phyloP scores from a whole-genome alignment of 1,139 yeast genomes.

The Yamadazyma pseudoaaseri region DNA sequence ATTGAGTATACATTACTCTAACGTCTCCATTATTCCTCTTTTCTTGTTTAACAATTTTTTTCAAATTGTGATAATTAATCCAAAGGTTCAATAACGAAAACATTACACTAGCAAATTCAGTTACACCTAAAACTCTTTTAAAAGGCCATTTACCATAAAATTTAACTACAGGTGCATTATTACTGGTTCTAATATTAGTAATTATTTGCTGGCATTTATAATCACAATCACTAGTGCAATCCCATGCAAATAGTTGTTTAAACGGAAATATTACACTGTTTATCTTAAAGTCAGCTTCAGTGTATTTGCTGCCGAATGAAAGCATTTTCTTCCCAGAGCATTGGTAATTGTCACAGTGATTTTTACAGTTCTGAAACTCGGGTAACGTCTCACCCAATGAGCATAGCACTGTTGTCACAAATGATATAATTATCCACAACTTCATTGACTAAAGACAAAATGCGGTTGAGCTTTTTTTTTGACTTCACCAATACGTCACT shows the following conservation, averaged over 20 bases:
- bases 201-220: constrained; percentile 43
- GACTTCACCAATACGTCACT: no score
- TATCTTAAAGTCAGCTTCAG: constrained; percentile 14
- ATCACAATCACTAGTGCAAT: constrained; percentile 38
- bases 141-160: constrained; percentile 52
- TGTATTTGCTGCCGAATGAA: constrained; percentile 9
- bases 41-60: constrained; percentile 26
- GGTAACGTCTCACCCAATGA: constrained; percentile 33
- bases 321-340: constrained; percentile 10
- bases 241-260: constrained; percentile 29
- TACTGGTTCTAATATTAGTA: constrained; percentile 22
- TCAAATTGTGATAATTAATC: constrained; percentile 31
- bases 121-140: constrained; percentile 34
- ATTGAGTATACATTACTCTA: constrained; percentile 31
- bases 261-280: constrained; percentile 17
- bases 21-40: constrained; percentile 17
- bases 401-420: constrained; percentile 3
- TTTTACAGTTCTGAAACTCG: constrained; percentile 24
- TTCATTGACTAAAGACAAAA: no score
- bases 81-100: constrained; percentile 41
- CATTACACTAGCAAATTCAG: constrained; percentile 36
- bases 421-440: background rate
- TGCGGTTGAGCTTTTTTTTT: no score
- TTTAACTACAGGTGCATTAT: constrained; percentile 32
- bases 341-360: constrained; percentile 9